A percentile compares a stretch with the other conserved stretches of the same genome.
Evolutionary conservation across 2,329 filamentous ascomycete genomes (phyloP).

Genomic region (Hypoxylon sp.): DNA sequence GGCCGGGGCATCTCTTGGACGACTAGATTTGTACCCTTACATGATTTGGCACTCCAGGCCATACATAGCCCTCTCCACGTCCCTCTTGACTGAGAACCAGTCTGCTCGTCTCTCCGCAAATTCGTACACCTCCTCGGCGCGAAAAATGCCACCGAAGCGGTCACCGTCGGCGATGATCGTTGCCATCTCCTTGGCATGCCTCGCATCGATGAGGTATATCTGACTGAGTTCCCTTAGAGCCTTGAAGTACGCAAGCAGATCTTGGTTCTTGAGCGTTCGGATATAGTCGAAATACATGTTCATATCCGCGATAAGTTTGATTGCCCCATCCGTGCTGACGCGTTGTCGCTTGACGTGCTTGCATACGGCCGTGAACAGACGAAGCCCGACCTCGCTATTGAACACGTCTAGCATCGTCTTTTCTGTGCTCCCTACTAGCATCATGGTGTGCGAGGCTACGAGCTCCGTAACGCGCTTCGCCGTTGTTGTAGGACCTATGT

Average conservation of each 20-base stretch:
- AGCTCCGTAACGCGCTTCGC: slow-evolving; percentile 84
- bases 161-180: slow-evolving; percentile 92
- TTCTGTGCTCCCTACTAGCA: slow-evolving; percentile 94
- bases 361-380: slow-evolving; percentile 89
- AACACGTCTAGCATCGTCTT: slow-evolving; percentile 99
- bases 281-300: slow-evolving; percentile 92
- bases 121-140: slow-evolving; percentile 96
- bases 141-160: slow-evolving; percentile 89
- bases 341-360: slow-evolving; percentile 98
- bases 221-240: slow-evolving; percentile 91
- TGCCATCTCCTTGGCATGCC: slow-evolving; percentile 92
- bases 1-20: background rate
- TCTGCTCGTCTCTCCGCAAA: slow-evolving; percentile 93
- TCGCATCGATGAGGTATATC: slow-evolving; percentile 89
- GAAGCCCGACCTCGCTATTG: slow-evolving; percentile 94
- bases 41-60: slow-evolving; percentile 88
- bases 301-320: slow-evolving; percentile 96
- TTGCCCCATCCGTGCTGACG: slow-evolving; percentile 85
- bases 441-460: slow-evolving; percentile 86
- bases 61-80: slow-evolving; percentile 97
- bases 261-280: slow-evolving; percentile 79
- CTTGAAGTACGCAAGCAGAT: slow-evolving; percentile 88
- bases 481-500: slow-evolving; percentile 74
- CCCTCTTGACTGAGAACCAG: slow-evolving; percentile 88
- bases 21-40: slow-evolving; percentile 55